Evolutionary conservation across 805 yeast species (phyloP).

Genomic region (Aciculoconidium aculeatum): DNA sequence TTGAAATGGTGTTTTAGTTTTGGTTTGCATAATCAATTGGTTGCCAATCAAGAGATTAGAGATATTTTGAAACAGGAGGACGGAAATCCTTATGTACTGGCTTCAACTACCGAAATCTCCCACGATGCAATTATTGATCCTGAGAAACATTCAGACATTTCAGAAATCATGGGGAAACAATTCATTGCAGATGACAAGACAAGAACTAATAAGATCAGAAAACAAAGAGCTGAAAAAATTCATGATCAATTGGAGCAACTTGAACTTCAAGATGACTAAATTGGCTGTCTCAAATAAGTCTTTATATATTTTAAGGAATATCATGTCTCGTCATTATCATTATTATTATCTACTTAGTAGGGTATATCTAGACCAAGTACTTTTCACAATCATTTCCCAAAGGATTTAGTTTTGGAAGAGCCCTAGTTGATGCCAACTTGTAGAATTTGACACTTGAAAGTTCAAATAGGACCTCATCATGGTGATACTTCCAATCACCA

Average conservation of each 20-base stretch:
- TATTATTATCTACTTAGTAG: too few relatives aligned
- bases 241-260: constrained; percentile 27
- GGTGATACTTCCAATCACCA: constrained; percentile 11
- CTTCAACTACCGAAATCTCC: constrained; percentile 4
- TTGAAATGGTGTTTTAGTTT: constrained; percentile 48
- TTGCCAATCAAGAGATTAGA: constrained; percentile 28
- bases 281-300: too few relatives aligned
- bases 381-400: too few relatives aligned
- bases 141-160: too few relatives aligned
- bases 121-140: constrained; percentile 6
- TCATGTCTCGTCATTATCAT: too few relatives aligned
- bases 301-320: too few relatives aligned
- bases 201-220: constrained; percentile 30
- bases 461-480: constrained; percentile 11
- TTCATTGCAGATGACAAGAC: constrained; percentile 24
- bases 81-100: too few relatives aligned
- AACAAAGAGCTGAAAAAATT: constrained; percentile 32
- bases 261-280: too few relatives aligned
- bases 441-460: too few relatives aligned
- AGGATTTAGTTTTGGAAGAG: background rate
- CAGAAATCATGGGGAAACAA: constrained; percentile 10
- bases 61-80: constrained; percentile 33
- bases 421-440: constrained; percentile 1
- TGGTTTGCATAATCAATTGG: constrained; percentile 46
- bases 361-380: too few relatives aligned